Percentiles rank a stretch among this genome's conserved stretches.
Conservation (phyloP, 148 eudicot genomes). For the Rhododendron williamsianum region DNA sequence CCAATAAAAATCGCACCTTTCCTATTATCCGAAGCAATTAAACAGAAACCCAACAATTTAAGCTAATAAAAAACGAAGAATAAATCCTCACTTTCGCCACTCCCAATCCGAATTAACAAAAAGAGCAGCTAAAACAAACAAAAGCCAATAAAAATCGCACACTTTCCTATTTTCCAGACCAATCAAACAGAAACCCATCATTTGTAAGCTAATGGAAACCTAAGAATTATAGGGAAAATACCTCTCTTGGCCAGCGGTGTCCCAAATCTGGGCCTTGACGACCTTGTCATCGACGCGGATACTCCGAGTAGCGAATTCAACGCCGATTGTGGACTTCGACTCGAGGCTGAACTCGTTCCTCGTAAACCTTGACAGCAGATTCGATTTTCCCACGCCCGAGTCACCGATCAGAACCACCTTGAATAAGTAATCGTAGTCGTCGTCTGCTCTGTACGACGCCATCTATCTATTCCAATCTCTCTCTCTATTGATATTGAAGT, state of each 20-base stretch:
- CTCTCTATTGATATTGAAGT: background rate
- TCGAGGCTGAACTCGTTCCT: conserved; percentile 41
- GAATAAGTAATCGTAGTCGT: conserved; percentile 40
- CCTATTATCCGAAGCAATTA: conserved; percentile 2
- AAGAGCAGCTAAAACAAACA: no score
- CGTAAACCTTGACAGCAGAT: conserved; percentile 31
- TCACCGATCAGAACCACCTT: conserved; percentile 38
- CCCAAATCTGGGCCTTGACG: conserved; percentile 53
- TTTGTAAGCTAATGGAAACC: background rate
- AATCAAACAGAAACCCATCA: background rate
- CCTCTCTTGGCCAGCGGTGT: conserved; percentile 45
- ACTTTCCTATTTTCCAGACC: no score
- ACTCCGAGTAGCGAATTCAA: conserved; percentile 45
- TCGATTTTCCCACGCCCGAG: conserved; percentile 42
- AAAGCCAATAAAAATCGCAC: no score
- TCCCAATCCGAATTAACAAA: background rate
- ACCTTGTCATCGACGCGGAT: conserved; percentile 43
- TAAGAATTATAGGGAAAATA: background rate
- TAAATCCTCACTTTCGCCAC: background rate
- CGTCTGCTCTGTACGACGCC: conserved; percentile 41
- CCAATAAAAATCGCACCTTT: background rate
- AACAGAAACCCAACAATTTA: background rate
- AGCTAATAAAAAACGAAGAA: no score
- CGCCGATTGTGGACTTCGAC: conserved; percentile 41
- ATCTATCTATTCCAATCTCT: background rate